phyloP scores from a whole-genome alignment of 83 land plant species.

The Thuja plicata region DNA sequence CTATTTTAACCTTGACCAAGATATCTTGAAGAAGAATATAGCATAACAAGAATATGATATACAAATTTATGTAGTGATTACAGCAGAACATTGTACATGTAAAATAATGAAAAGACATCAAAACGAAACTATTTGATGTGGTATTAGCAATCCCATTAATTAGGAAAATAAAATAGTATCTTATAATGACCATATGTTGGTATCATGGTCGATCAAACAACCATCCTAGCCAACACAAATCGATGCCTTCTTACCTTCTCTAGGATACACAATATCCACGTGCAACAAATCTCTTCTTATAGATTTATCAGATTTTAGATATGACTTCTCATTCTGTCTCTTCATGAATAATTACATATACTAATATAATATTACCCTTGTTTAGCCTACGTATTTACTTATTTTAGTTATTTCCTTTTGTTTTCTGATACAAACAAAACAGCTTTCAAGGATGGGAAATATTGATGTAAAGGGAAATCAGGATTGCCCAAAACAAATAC shows the following conservation, averaged over 20 bases:
- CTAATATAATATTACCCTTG: neutral
- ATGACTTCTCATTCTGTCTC: neutral
- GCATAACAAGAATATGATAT: neutral
- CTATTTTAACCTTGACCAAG: neutral
- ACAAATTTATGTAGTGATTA: neutral
- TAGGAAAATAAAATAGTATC: neutral
- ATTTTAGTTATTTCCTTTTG: neutral
- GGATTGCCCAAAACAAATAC: slow-evolving; percentile 12
- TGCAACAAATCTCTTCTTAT: neutral
- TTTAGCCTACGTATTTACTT: neutral
- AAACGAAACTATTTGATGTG: neutral
- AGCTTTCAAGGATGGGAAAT: neutral
- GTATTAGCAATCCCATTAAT: neutral
- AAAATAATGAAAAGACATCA: neutral
- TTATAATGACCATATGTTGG: neutral
- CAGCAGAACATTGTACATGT: neutral
- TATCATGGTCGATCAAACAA: neutral
- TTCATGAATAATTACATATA: neutral
- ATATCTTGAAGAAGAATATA: neutral
- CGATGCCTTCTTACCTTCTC: neutral
- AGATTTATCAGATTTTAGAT: neutral
- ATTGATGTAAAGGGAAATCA: neutral
- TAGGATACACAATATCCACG: neutral
- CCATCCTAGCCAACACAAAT: neutral
- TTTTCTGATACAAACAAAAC: neutral